Evolutionary conservation across 345 rosid species (phyloP), one percentile per base, ranked within the genome.

Genomic region (Anacardium occidentale): DNA sequence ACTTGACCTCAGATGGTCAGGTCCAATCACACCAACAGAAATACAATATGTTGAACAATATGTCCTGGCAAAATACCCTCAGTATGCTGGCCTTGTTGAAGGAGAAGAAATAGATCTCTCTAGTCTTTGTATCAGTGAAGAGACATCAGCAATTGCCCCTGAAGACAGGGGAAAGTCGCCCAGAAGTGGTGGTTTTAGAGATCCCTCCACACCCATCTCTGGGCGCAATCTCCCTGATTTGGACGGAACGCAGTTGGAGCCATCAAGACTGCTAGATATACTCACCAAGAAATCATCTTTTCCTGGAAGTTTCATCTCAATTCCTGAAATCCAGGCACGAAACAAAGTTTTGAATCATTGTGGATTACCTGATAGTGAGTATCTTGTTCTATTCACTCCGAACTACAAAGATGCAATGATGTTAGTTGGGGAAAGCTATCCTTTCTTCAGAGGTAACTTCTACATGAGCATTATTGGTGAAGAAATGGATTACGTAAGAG

Each of bases 391-490:
- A 10, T 90, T 90, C 79, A 86, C 89, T 70, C 88, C 89, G 15
- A 87, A 74, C 71, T 81, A 86, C 77, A 90, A 70, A 66, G 91
- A 87, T 69, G 90, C 90, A 14, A 83, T 90, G 90, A 86, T 80
- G 89, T 57, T 90, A 66, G 83, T 87, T 14, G 91, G 94, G 14
- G 94, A 90, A 79, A 84, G 94, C 82, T 87, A 90, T 69, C 91
- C 90, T 64, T 87, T 90, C 82, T 83, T 84, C 78, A 85, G 87
- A 50, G 90, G 90, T 15, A 90, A 85, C 71, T 84, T 82, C 62
- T 86, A 90, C 81, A 84, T 90, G 88, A 79, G 83, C 5, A 74
- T 83, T 7, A 63, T 86, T 6, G 62, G 79, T 0, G 87, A 84
- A 70, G 86, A 83, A 44, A 63, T 60, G 73, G 91, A 90, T 58